These are phyloP conservation scores for Hypoxylon sp. DNA, from an alignment of 2,329 filamentous ascomycete genomes.

Conservation along the genomic window DNA sequence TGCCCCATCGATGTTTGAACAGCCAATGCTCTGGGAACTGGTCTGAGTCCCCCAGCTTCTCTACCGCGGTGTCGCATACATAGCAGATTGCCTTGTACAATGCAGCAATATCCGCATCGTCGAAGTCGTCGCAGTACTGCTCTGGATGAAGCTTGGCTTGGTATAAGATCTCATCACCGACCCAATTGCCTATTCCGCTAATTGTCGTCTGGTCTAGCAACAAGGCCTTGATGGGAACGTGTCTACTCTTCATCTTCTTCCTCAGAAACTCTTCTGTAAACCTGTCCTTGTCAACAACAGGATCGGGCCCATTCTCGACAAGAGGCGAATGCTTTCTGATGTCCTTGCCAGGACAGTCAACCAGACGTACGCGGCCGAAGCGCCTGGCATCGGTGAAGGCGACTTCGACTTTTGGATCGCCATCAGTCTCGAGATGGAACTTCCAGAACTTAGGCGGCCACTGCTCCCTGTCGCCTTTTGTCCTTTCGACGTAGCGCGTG, in stretches of 20 bases:
- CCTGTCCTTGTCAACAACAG: conserved; percentile 82
- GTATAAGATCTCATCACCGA: conserved; percentile 93
- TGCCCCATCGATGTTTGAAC: conserved; percentile 90
- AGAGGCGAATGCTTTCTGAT: conserved; percentile 85
- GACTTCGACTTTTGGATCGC: conserved; percentile 68
- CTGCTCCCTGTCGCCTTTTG: conserved; percentile 70
- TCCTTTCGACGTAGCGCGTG: conserved; percentile 84
- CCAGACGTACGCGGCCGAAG: conserved; percentile 83
- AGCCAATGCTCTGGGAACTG: conserved; percentile 90
- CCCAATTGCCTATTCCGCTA: conserved; percentile 97
- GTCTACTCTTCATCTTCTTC: conserved; percentile 80
- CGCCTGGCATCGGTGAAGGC: conserved; percentile 90
- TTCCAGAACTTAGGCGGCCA: conserved; percentile 97
- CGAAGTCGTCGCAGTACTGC: conserved; percentile 89
- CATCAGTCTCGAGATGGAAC: conserved; percentile 79
- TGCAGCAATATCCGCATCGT: conserved; percentile 76
- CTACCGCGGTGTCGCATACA: conserved; percentile 85
- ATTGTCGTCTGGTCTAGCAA: conserved; percentile 90
- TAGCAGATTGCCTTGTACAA: conserved; percentile 82
- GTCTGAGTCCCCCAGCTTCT: conserved; percentile 83
- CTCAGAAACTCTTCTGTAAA: conserved; percentile 83
- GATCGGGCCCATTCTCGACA: conserved; percentile 94
- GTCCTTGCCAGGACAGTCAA: conserved; percentile 82
- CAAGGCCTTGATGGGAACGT: conserved; percentile 89
- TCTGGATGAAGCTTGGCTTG: conserved; percentile 92